Percentiles rank a stretch among this genome's conserved stretches.
phyloP scores from a whole-genome alignment of 371 early-diverging fungal species.

The Vittaforma corneae region DNA sequence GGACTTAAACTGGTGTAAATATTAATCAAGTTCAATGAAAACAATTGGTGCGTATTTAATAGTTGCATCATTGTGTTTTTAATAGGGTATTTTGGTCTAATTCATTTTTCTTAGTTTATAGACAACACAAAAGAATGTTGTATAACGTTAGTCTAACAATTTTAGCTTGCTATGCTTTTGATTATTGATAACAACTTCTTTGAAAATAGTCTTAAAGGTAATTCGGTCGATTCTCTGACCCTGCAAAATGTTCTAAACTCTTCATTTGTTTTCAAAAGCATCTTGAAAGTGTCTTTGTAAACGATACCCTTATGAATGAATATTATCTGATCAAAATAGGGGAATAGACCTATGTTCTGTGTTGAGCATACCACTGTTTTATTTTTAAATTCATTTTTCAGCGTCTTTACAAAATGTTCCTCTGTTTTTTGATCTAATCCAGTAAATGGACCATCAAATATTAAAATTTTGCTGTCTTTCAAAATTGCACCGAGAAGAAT shows the following conservation, averaged over 20 bases:
- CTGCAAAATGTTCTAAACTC: slow-evolving; percentile 1
- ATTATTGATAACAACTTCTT: not conserved
- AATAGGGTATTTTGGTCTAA: not conserved
- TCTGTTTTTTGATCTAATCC: slow-evolving; percentile 64
- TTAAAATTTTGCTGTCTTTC: slow-evolving; percentile 63
- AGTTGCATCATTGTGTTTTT: not conserved
- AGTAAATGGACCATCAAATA: slow-evolving; percentile 78
- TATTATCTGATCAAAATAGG: slow-evolving; percentile 37
- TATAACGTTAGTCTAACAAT: not conserved
- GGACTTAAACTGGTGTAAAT: not conserved
- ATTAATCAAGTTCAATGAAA: not conserved
- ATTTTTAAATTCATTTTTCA: slow-evolving; percentile 9
- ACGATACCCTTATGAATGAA: slow-evolving; percentile 14
- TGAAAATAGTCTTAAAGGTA: not conserved
- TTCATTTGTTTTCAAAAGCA: not conserved
- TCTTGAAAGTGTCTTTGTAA: not conserved
- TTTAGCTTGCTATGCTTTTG: not conserved
- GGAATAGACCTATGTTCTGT: slow-evolving; percentile 29
- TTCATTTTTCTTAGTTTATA: not conserved
- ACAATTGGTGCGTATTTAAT: not conserved
- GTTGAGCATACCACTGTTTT: slow-evolving; percentile 32
- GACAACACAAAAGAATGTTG: not conserved
- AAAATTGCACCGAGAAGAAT: slow-evolving; percentile 76
- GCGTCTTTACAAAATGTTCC: slow-evolving; percentile 18
- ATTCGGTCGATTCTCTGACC: not conserved